These are phyloP conservation scores for Xylogone sp. DNA, from an alignment of 2,329 filamentous ascomycete species.

Conservation along the genomic window DNA sequence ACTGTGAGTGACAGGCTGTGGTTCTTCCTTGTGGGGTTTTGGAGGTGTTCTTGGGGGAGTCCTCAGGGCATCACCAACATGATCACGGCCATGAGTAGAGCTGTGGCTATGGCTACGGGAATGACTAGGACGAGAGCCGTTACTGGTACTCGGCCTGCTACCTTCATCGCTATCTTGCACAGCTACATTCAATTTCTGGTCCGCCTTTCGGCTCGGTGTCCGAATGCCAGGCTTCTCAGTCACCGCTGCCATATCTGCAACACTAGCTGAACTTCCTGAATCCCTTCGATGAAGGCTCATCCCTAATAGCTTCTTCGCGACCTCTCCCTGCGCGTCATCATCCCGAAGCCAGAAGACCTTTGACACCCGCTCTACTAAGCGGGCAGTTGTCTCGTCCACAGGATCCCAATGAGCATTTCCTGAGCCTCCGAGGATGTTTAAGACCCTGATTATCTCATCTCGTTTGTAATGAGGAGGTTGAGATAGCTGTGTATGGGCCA, in stretches of 20 bases:
- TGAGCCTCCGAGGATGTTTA: slow-evolving; percentile 66
- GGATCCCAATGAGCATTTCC: slow-evolving; percentile 74
- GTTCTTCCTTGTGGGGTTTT: background rate
- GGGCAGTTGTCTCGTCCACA: slow-evolving; percentile 73
- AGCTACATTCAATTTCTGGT: slow-evolving; percentile 22
- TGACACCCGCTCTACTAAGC: slow-evolving; percentile 71
- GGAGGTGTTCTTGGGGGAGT: slow-evolving; percentile 1
- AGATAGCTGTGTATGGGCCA: slow-evolving; percentile 87
- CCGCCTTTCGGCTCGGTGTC: slow-evolving; percentile 64
- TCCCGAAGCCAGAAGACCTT: slow-evolving; percentile 66
- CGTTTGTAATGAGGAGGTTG: slow-evolving; percentile 88
- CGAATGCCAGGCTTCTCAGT: slow-evolving; percentile 80
- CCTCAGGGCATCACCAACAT: background rate
- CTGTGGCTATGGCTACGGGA: background rate
- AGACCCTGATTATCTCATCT: slow-evolving; percentile 73
- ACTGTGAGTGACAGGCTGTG: slow-evolving; percentile 4
- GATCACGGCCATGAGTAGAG: background rate
- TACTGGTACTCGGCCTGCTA: background rate
- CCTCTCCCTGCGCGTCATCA: slow-evolving; percentile 35
- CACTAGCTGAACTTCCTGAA: slow-evolving; percentile 69
- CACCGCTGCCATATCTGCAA: slow-evolving; percentile 73
- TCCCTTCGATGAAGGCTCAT: slow-evolving; percentile 66
- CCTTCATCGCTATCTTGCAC: slow-evolving; percentile 12
- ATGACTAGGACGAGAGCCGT: background rate
- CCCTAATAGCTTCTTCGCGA: slow-evolving; percentile 60